Base-by-base conservation (phyloP, 1,284 basidiomycete genomes). In the Crepidotus sp. region DNA sequence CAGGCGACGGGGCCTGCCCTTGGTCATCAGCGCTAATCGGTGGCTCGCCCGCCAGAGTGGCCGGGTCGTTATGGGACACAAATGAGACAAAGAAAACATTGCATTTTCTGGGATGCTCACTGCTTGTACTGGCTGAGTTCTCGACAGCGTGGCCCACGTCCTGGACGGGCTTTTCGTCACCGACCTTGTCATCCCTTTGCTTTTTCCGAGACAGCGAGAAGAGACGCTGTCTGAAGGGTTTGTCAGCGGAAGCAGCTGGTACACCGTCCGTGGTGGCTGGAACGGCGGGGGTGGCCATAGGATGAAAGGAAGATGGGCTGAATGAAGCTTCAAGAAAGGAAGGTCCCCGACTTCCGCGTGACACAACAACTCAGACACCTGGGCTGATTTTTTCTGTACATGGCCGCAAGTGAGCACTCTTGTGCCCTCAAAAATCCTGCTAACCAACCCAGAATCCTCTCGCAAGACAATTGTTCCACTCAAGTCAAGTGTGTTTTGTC, bases 401-500 rank as follows among this genome's bases (percentile, higher is more conserved):
- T 52, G 50, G 38, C 50, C 17, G 50, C 50, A 29, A 49, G 50
- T 49, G 27, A 48, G 46, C 40, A 36, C 36, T 9, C 13, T 14
- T 2, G 13, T 3, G 21, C 11, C 4, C 7, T 13, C 19, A 10
- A 10, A 7, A 44, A 34, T 19, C 11, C 22, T 19, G 4, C 37
- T 44, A 19, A 45, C 30, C n/a, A 15, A 3, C 13, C 1, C 29
- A 52, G 50, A 49, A 41, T 49, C 47, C 1, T 56, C 65, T 10
- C 65, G 65, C 47, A 80, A 75, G 54, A 60, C 63, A 3, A 51
- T 59, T 13, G 55, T 81, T 15, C 75, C 72, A 17, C 62, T 69
- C 10, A 80, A 69, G 62, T 65, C 73, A n/a, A 81, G 78, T 81
- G 51, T n/a, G 38, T 13, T 55, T 19, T 17, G 30, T 22, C 8